Conservation (phyloP, 768 basidiomycete species). For the Daedaleopsis sinensis region DNA sequence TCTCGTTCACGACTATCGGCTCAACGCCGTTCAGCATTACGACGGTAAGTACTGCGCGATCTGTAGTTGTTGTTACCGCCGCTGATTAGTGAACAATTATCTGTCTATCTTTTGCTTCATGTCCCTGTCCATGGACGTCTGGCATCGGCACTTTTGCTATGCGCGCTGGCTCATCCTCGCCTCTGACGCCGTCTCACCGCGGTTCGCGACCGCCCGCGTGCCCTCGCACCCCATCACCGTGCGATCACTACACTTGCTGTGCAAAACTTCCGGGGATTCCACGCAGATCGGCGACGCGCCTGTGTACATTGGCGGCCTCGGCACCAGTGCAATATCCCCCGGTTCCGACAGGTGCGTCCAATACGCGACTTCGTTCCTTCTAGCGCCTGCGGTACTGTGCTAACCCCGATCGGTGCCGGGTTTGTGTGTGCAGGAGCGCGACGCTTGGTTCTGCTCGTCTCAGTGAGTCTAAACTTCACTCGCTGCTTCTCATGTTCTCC, state of each 20-base stretch:
- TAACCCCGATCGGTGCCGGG: neutral
- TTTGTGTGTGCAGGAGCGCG: slow-evolving; percentile 1
- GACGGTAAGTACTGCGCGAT: neutral
- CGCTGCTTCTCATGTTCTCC: neutral
- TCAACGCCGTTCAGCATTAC: slow-evolving; percentile 10
- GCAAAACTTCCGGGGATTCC: neutral
- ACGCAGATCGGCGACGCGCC: slow-evolving; percentile 10
- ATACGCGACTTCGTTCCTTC: neutral
- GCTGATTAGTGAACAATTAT: slow-evolving; percentile 29
- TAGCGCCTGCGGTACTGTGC: neutral
- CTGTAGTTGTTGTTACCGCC: neutral
- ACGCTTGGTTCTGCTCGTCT: neutral
- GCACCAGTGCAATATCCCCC: slow-evolving; percentile 19
- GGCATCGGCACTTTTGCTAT: no score
- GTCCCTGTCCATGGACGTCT: no score
- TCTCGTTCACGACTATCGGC: slow-evolving; percentile 12
- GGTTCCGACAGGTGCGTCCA: slow-evolving; percentile 16
- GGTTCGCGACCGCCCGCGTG: neutral
- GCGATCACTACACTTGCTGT: slow-evolving; percentile 3
- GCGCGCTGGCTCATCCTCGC: neutral
- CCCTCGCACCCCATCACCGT: slow-evolving; percentile 42
- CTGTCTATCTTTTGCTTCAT: neutral
- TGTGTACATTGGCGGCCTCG: slow-evolving; percentile 41
- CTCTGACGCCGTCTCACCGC: neutral
- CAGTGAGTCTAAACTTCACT: neutral